phyloP scores from a whole-genome alignment of 148 eudicot genomes.

The Chenopodium suecicum region DNA sequence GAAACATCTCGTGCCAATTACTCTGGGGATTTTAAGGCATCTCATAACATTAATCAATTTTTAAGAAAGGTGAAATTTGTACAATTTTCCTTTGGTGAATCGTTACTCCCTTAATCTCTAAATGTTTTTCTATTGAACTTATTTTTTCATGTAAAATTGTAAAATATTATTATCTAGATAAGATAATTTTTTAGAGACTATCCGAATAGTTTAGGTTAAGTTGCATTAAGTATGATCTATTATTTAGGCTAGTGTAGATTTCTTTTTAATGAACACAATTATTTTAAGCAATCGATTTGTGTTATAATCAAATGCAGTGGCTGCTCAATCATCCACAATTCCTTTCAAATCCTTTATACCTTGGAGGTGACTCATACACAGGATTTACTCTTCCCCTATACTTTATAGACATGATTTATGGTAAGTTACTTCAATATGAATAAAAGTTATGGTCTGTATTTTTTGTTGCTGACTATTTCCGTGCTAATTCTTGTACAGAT shows the following conservation, averaged over 20 bases:
- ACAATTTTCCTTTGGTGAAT: not conserved
- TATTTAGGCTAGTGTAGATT: too few relatives aligned
- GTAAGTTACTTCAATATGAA: conserved; percentile 13
- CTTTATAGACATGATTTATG: conserved; percentile 31
- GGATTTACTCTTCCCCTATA: conserved; percentile 54
- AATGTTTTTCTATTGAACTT: too few relatives aligned
- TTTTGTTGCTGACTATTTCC: not conserved
- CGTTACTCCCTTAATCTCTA: too few relatives aligned
- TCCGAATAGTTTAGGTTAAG: too few relatives aligned
- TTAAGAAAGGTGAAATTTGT: conserved; percentile 38
- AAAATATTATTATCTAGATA: not conserved
- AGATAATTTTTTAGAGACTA: not conserved
- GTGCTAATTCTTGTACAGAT: conserved; percentile 27
- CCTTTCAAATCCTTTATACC: conserved; percentile 43
- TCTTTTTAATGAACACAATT: too few relatives aligned
- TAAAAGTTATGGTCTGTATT: too few relatives aligned
- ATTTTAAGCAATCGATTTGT: too few relatives aligned
- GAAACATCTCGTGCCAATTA: conserved; percentile 36
- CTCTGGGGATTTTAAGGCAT: conserved; percentile 31
- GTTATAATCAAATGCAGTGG: conserved; percentile 36
- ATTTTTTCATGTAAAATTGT: too few relatives aligned
- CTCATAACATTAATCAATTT: conserved; percentile 37
- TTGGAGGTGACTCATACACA: conserved; percentile 69
- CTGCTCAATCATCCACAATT: conserved; percentile 44
- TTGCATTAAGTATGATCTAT: too few relatives aligned